These are phyloP conservation scores for Pichia sp. DNA, from an alignment of 1,139 yeast genomes.

Conservation along the genomic window DNA sequence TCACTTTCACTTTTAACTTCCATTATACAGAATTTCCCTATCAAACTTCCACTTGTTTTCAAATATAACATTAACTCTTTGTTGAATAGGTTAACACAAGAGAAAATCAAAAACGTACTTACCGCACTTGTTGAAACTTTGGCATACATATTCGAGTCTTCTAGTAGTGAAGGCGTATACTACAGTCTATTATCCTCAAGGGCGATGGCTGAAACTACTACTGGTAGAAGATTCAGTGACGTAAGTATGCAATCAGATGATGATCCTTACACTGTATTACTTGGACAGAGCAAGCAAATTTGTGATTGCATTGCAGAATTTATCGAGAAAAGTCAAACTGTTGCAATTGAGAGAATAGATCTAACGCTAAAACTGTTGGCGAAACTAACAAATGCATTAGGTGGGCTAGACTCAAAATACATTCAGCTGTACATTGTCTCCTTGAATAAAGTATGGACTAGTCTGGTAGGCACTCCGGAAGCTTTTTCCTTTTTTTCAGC, in stretches of 20 bases:
- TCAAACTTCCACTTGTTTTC: constrained; percentile 28
- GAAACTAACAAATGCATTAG: constrained; percentile 23
- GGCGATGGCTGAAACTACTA: constrained; percentile 20
- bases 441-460: constrained; percentile 20
- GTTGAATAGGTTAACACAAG: constrained; percentile 33
- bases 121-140: constrained; percentile 37
- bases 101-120: constrained; percentile 40
- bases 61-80: constrained; percentile 26
- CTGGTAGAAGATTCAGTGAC: constrained; percentile 27
- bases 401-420: constrained; percentile 24
- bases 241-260: constrained; percentile 28
- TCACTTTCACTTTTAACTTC: constrained; percentile 4
- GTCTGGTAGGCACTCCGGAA: constrained; percentile 25
- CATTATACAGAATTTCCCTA: constrained; percentile 38
- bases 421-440: constrained; percentile 18
- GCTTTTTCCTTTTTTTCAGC: constrained; percentile 33
- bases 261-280: constrained; percentile 26
- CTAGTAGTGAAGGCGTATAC: constrained; percentile 28
- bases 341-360: constrained; percentile 4
- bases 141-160: constrained; percentile 31
- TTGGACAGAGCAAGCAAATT: constrained; percentile 10
- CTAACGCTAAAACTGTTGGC: constrained; percentile 5
- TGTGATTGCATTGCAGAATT: constrained; percentile 15
- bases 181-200: constrained; percentile 27
- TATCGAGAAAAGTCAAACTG: background rate